Evolutionary conservation across 2,329 filamentous ascomycete species (phyloP).

Genomic region (Rhynchosporium agropyri): DNA sequence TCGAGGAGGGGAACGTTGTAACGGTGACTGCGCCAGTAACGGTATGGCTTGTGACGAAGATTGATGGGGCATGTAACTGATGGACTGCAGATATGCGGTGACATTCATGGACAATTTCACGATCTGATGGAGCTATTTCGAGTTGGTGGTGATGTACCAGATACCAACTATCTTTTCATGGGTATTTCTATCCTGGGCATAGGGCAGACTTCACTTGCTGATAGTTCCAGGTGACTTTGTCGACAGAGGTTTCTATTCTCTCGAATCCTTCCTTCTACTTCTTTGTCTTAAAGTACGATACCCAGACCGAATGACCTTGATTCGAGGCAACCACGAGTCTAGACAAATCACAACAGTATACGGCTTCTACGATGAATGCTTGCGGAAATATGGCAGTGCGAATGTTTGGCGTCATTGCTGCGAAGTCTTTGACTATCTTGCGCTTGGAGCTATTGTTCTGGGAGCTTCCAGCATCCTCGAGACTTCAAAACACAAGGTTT

Average conservation of each 20-base stretch:
- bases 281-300: conserved; percentile 97
- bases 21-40: conserved; percentile 94
- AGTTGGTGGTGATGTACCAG: conserved; percentile 89
- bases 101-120: conserved; percentile 96
- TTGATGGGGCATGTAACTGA: conserved; percentile 24
- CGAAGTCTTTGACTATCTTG: conserved; percentile 98
- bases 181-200: conserved; percentile 53
- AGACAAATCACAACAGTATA: conserved; percentile 97
- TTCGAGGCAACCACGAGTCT: conserved; percentile 94
- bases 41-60: conserved; percentile 49
- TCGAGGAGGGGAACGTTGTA: conserved; percentile 97
- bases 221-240: conserved; percentile 79
- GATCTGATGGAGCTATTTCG: conserved; percentile 96
- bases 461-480: conserved; percentile 72
- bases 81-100: conserved; percentile 76
- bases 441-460: conserved; percentile 93
- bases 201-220: conserved; percentile 19
- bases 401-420: conserved; percentile 98
- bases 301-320: conserved; percentile 94
- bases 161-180: conserved; percentile 98
- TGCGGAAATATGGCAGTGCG: conserved; percentile 92
- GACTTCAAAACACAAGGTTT: conserved; percentile 47
- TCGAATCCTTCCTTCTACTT: conserved; percentile 94
- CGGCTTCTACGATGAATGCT: conserved; percentile 96
- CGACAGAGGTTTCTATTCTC: conserved; percentile 95